Percentiles rank a stretch among this genome's conserved stretches.
Evolutionary conservation across 495 filamentous ascomycete genomes (phyloP).

Genomic region (Jackrogersella multiformis): DNA sequence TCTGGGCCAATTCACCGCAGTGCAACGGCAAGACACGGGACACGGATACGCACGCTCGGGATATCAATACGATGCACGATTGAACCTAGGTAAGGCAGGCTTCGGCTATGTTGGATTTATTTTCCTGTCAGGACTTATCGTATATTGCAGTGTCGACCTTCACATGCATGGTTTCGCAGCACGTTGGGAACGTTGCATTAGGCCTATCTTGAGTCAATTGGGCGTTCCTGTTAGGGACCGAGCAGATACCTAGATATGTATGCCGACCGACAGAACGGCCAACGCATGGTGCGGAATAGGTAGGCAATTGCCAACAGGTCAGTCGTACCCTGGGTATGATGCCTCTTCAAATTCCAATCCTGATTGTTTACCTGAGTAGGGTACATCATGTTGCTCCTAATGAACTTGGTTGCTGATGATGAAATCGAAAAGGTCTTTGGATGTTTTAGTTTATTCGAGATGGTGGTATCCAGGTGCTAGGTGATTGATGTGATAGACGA

Average conservation of each 20-base stretch:
- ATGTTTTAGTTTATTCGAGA: constrained; percentile 13
- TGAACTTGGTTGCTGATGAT: background rate
- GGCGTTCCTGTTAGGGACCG: constrained; percentile 4
- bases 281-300: constrained; percentile 14
- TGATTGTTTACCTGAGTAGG: background rate
- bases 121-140: constrained; percentile 19
- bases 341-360: constrained; percentile 1
- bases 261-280: constrained; percentile 18
- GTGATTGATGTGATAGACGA: constrained; percentile 15
- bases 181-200: constrained; percentile 27
- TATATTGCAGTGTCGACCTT: constrained; percentile 10
- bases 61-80: constrained; percentile 29
- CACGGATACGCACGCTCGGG: constrained; percentile 10
- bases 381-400: constrained; percentile 5
- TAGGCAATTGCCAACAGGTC: constrained; percentile 12
- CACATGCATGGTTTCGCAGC: constrained; percentile 6
- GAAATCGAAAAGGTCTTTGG: background rate
- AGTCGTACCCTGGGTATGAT: constrained; percentile 7
- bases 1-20: constrained; percentile 32
- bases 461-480: constrained; percentile 9
- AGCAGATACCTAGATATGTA: constrained; percentile 6
- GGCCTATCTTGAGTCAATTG: constrained; percentile 28
- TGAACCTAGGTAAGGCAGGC: constrained; percentile 25
- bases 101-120: background rate
- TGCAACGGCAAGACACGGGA: constrained; percentile 40